These are phyloP conservation scores for Scenedesmus sp. DNA, from an alignment of 163 green algal genomes.

Conservation along the genomic window DNA sequence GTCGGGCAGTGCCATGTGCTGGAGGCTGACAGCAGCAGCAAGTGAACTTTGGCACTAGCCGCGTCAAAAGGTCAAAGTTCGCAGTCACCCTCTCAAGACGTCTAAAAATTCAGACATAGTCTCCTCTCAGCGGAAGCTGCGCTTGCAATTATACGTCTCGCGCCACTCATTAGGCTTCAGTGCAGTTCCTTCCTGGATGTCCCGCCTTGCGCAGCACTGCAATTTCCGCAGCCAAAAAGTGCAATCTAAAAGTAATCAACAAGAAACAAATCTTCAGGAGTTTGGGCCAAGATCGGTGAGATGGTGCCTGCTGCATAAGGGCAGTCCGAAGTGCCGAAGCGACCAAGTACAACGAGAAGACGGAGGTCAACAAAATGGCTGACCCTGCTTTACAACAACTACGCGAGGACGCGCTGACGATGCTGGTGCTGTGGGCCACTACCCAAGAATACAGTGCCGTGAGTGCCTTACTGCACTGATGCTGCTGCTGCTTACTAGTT, in stretches of 20 bases:
- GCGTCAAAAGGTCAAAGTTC: neutral
- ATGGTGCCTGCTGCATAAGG: slow-evolving; percentile 8
- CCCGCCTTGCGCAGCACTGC: neutral
- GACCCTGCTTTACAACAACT: slow-evolving; percentile 33
- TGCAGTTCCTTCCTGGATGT: slow-evolving; percentile 11
- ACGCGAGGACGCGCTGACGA: slow-evolving; percentile 44
- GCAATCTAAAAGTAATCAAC: neutral
- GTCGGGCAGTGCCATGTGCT: neutral
- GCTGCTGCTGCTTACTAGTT: neutral
- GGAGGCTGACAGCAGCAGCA: neutral
- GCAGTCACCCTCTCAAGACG: neutral
- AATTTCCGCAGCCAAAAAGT: neutral
- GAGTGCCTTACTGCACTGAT: slow-evolving; percentile 4
- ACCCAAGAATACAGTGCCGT: slow-evolving; percentile 52
- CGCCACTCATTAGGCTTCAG: slow-evolving; percentile 17
- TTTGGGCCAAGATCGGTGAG: neutral
- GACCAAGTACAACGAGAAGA: neutral
- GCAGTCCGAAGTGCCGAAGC: neutral
- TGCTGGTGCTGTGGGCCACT: slow-evolving; percentile 50
- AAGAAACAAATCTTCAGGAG: neutral
- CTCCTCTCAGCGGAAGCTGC: neutral
- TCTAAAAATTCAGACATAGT: neutral
- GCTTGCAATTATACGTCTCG: neutral
- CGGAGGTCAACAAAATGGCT: neutral
- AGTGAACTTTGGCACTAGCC: neutral